Conservation (phyloP, 1,139 yeast species). For the Blastobotrys persicus region DNA sequence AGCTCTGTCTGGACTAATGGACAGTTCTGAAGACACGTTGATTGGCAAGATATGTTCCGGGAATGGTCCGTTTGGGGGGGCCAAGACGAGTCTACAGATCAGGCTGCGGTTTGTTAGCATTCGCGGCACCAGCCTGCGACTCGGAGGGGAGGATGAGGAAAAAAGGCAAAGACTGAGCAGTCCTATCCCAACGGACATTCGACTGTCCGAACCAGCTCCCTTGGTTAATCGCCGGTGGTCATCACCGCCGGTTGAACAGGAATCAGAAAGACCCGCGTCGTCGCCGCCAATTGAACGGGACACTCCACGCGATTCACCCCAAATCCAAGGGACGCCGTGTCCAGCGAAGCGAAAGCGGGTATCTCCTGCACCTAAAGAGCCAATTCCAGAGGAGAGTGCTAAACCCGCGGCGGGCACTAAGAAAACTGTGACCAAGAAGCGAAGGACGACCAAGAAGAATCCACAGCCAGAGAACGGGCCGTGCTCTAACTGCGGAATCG, state of each 20-base stretch:
- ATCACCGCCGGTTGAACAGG: too few species aligned
- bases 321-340: background rate
- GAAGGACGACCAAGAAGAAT: background rate
- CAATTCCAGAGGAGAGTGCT: background rate
- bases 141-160: background rate
- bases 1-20: slow-evolving; percentile 33
- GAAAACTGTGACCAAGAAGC: slow-evolving; percentile 2
- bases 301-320: background rate
- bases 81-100: slow-evolving; percentile 26
- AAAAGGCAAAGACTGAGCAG: too few species aligned
- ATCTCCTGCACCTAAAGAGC: background rate
- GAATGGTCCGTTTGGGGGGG: slow-evolving; percentile 20
- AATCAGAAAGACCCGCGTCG: background rate
- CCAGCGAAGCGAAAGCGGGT: background rate
- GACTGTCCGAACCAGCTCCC: too few species aligned
- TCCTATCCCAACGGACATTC: too few species aligned
- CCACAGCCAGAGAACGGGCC: background rate
- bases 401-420: too few species aligned
- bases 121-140: slow-evolving; percentile 14
- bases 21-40: slow-evolving; percentile 20
- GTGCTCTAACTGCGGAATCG: slow-evolving; percentile 41
- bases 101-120: slow-evolving; percentile 27
- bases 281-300: too few species aligned
- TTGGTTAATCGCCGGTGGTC: too few species aligned
- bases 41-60: slow-evolving; percentile 26